These are phyloP conservation scores for Calycina marina DNA, from an alignment of 2,329 filamentous ascomycete species.

Conservation along the genomic window DNA sequence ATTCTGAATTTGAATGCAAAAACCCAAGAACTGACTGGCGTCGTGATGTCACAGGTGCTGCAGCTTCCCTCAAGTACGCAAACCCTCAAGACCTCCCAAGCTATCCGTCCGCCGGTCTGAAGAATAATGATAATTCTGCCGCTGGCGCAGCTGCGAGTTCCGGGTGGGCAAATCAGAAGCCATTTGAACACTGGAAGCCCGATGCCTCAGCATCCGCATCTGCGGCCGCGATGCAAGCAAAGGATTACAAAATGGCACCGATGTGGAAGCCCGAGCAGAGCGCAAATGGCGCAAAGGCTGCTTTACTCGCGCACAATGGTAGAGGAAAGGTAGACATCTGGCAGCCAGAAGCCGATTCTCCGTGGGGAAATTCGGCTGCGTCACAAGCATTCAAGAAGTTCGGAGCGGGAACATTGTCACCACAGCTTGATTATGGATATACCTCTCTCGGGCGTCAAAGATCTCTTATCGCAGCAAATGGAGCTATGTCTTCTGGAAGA, in stretches of 20 bases:
- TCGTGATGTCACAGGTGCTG: constrained; percentile 32
- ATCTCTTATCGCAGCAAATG: constrained; percentile 62
- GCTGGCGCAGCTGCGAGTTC: constrained; percentile 62
- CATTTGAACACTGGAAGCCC: constrained; percentile 52
- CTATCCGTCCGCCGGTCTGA: constrained; percentile 52
- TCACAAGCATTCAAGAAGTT: constrained; percentile 48
- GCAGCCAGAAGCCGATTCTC: constrained; percentile 28
- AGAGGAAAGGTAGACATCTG: constrained; percentile 35
- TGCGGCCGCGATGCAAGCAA: constrained; percentile 41
- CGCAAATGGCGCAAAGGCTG: constrained; percentile 58
- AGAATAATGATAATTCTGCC: constrained; percentile 34
- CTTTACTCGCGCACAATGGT: constrained; percentile 47
- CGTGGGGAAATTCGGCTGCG: constrained; percentile 51
- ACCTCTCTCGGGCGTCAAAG: constrained; percentile 40
- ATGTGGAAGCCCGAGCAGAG: constrained; percentile 49
- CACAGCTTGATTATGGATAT: constrained; percentile 30
- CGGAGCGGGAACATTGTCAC: constrained; percentile 24
- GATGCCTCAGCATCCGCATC: constrained; percentile 44
- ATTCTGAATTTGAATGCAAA: constrained; percentile 1
- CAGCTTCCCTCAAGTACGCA: constrained; percentile 54
- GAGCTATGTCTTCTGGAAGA: constrained; percentile 49
- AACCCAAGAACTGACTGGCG: constrained; percentile 4
- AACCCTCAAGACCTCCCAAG: constrained; percentile 59
- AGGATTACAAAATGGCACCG: constrained; percentile 39
- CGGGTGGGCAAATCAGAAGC: constrained; percentile 55